Percentiles rank a stretch among this genome's conserved stretches.
These are phyloP conservation scores for Collybia sordida DNA, from an alignment of 768 basidiomycete species.

Conservation along the genomic window DNA sequence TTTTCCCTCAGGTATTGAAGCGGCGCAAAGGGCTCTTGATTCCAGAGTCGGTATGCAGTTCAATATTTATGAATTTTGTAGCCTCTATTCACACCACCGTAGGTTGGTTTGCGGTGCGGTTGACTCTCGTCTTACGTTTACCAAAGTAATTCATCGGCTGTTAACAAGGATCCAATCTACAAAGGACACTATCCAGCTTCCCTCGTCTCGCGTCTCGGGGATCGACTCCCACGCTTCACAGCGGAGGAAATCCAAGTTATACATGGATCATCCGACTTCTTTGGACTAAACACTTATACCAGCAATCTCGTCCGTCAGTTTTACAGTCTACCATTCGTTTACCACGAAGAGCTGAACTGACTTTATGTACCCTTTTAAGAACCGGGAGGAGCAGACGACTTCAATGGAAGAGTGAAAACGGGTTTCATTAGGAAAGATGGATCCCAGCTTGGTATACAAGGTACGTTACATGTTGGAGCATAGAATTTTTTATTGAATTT, in stretches of 20 bases:
- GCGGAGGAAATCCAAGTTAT: constrained; percentile 54
- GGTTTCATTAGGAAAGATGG: constrained; percentile 58
- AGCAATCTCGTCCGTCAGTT: constrained; percentile 55
- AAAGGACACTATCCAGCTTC: constrained; percentile 63
- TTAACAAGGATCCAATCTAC: constrained; percentile 62
- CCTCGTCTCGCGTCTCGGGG: constrained; percentile 46
- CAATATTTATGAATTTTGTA: neutral
- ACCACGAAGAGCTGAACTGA: neutral
- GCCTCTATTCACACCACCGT: neutral
- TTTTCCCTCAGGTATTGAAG: constrained; percentile 46
- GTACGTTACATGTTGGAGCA: constrained; percentile 29
- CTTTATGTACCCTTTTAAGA: constrained; percentile 27
- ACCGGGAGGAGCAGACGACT: constrained; percentile 55
- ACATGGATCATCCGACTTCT: constrained; percentile 65
- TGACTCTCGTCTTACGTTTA: constrained; percentile 6
- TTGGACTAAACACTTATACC: constrained; percentile 68
- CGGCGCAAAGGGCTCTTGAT: constrained; percentile 64
- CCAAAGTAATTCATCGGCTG: constrained; percentile 13
- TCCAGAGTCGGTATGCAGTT: constrained; percentile 52
- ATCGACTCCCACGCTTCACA: constrained; percentile 55
- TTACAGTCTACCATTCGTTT: neutral
- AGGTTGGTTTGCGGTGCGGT: constrained; percentile 46
- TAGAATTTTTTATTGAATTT: too few relatives aligned
- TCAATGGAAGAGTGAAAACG: constrained; percentile 52
- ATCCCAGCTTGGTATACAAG: constrained; percentile 57